Base-by-base conservation (phyloP, 1,284 basidiomycete species). In the Ustilago nuda region DNA sequence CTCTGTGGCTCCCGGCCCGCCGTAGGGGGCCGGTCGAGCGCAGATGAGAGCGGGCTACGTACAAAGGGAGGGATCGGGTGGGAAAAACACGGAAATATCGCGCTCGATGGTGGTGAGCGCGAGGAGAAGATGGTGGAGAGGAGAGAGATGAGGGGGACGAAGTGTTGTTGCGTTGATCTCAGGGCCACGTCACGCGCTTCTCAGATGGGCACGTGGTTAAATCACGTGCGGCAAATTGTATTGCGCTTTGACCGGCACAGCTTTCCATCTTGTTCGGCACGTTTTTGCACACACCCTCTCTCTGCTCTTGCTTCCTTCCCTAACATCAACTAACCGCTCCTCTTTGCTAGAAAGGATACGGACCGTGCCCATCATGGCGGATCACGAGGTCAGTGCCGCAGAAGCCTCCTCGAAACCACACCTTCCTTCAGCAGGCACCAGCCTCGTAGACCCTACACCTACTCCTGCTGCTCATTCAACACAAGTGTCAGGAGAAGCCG, bases 281-380 rank as follows among this genome's bases (percentile, higher is more conserved):
- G 48, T 33, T 53, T 53, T 30, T 11, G 51, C 45, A 27, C 23
- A 27, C 45, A 15, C 48, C 27, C 35, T 46, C 23, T 19, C 17
- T 39, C 23, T 27, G 23, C 23, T 27, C 3, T 27, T 27, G 23
- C 23, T 19, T 50, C 41, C 45, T 54, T 54, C 55, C 13, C 51
- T 27, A 23, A 98, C 83, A 88, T 97, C 37, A 80, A 73, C 27
- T 82, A 84, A 32, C 36, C 7, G 8, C 27, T 50, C 48, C 27
- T 50, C 27, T 17, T 27, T 32, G 6, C 27, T 30, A 15, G 48
- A 17, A 13, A 36, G 23, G 23, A 19, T 23, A 54, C 33, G 67
- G 56, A 48, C 43, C 43, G n/a, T n/a, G 36, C 45, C n/a, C 55
- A 66, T 23, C 63, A 74, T 74, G 66, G 66, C 66, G 33, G 60